Base-by-base conservation (phyloP, 148 eudicot genomes). In the Cornus suecica region DNA sequence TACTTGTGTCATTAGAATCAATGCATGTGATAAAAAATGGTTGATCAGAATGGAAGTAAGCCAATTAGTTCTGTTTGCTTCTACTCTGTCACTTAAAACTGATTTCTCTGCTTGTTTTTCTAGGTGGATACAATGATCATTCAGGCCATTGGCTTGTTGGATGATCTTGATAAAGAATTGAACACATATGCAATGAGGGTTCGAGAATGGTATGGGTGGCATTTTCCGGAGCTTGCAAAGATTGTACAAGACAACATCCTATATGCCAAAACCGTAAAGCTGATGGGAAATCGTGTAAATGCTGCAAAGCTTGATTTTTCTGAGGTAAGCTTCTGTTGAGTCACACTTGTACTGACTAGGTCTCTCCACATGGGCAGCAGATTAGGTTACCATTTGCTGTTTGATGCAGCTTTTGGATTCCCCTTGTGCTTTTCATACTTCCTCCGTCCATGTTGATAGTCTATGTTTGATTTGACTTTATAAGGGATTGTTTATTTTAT, bases 201-300 rank as follows among this genome's bases (percentile, higher is more conserved):
- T 60, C 87, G 94, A 25, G 98, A 94, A 82, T 94, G 98, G 98
- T 94, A 90, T 82, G 98, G 98, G 4, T 94, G 98, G 98, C 98
- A 94, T 90, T 94, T 94, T 76, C 98, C 98, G 0, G 97, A 94
- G 89, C 98, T 94, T 71, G 93, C 93, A 34, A 94, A 90, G 82
- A 90, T 94, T 65, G 81, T 94, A n/a, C 88, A 82, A 87, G 98
- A 94, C 81, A 94, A 94, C 73, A 92, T 94, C 30, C 82, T 85
- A 2, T 94, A 90, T 83, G 95, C 98, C 15, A 94, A 92, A 87
- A 34, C 88, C 16, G 98, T 94, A 70, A 94, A 90, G 85, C 77
- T 92, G 72, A 92, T 92, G 97, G 92, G 94, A 23, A 61, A 90
- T 73, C 92, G 98, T 58, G 68, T 80, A 64, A 92, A 87, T 83